Conservation (phyloP, 1,284 basidiomycete species). For the Tranzscheliella williamsii region DNA sequence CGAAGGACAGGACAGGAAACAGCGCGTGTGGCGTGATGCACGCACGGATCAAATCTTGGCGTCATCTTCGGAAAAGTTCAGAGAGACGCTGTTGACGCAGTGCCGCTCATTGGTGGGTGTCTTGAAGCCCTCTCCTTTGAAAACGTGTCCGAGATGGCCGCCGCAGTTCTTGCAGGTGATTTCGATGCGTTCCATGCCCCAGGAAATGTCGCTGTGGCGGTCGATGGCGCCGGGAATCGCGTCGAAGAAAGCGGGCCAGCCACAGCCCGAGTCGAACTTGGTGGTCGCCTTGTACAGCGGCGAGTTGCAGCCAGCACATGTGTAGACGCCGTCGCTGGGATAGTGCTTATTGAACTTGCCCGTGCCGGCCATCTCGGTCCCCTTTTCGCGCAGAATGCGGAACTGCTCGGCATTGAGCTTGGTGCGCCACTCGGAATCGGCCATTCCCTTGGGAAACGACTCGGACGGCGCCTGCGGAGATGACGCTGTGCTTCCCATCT, state of each 20-base stretch:
- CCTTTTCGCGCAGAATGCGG: conserved; percentile 80
- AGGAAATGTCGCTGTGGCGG: conserved; percentile 63
- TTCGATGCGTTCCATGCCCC: conserved; percentile 68
- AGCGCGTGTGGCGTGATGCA: too few species aligned
- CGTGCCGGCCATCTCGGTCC: conserved; percentile 78
- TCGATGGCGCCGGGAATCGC: conserved; percentile 88
- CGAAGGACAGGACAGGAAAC: too few species aligned
- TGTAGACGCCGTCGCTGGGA: conserved; percentile 70
- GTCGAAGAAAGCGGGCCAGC: conserved; percentile 97
- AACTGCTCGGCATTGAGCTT: conserved; percentile 85
- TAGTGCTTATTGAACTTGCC: conserved; percentile 76
- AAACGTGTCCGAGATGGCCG: conserved; percentile 90
- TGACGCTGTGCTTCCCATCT: conserved; percentile 32
- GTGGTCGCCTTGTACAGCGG: conserved; percentile 70
- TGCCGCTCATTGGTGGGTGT: conserved; percentile 70
- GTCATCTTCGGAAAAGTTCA: conserved; percentile 73
- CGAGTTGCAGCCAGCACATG: conserved; percentile 61
- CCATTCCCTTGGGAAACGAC: conserved; percentile 64
- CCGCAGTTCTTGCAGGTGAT: conserved; percentile 78
- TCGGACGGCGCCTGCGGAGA: conserved; percentile 25
- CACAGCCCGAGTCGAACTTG: conserved; percentile 91
- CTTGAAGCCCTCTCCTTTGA: conserved; percentile 76
- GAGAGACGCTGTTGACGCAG: conserved; percentile 79
- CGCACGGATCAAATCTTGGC: conserved; percentile 37
- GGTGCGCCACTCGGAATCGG: conserved; percentile 83